Evolutionary conservation across 768 basidiomycete genomes (phyloP), one percentile per base, ranked within the genome.

Genomic region (Auriscalpium orientale): DNA sequence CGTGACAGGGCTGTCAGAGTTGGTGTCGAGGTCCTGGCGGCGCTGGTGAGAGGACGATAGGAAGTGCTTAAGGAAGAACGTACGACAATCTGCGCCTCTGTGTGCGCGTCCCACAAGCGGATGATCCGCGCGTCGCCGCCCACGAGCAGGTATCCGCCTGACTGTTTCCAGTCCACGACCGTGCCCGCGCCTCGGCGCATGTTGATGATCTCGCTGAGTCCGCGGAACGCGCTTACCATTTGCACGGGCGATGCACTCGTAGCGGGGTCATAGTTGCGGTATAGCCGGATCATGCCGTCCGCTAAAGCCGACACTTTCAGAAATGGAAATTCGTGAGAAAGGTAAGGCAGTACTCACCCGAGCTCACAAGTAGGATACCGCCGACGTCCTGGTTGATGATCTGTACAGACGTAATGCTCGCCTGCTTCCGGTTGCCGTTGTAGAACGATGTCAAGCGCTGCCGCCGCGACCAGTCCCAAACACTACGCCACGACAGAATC

Each of bases 311-410:
- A 50, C 15, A 53, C 56, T 53, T 53, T n/a, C 16, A 51, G 51
- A 2, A 10, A 37, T 22, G 20, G 21, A 57, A 16, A 52, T 36
- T 16, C 54, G 20, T 18, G 28, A 33, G 8, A 48, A 37, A 51
- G 43, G 12, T 58, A 28, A 6, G 50, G 11, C 46, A 40, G 3
- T 33, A 71, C 84, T 57, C 63, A 93, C 92, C 83, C 58, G 95
- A 89, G 5, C 85, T 93, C 28, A 89, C 87, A 53, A 98, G 70
- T 53, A 98, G 83, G 46, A 98, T 84, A 1, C 92, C 93, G 9
- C 91, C 89, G 13, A 93, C 88, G 56, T 97, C 93, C 71, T 99
- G 91, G 67, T 99, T 98, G 69, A 98, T 91, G 66, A 98, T 85
- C 54, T 92, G 84, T 20, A 98, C 72, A 2, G 89, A 85, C 0